These are phyloP conservation scores for Afroboletus lepidellus DNA, from an alignment of 1,284 basidiomycete species.

Conservation along the genomic window DNA sequence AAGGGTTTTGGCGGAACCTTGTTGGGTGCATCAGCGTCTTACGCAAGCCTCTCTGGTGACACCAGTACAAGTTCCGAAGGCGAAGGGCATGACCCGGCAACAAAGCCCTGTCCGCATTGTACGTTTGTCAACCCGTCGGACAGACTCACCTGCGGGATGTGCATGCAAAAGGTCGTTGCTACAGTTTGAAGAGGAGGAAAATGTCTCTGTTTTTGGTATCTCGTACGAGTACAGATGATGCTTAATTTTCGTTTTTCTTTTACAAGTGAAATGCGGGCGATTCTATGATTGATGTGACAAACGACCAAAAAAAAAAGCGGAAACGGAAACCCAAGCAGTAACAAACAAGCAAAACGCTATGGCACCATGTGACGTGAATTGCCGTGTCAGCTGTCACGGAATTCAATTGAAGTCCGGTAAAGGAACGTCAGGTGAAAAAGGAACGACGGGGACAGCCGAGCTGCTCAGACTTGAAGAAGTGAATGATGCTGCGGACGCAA, in stretches of 20 bases:
- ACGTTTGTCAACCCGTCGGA: conserved; percentile 43
- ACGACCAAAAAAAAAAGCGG: conserved; percentile 17
- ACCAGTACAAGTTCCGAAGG: conserved; percentile 36
- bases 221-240: conserved; percentile 36
- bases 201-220: conserved; percentile 26
- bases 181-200: conserved; percentile 6
- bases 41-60: conserved; percentile 32
- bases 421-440: conserved; percentile 21
- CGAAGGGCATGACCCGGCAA: conserved; percentile 32
- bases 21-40: conserved; percentile 32
- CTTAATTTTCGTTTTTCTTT: conserved; percentile 25
- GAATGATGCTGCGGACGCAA: conserved; percentile 23
- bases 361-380: conserved; percentile 21
- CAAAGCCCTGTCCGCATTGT: conserved; percentile 44
- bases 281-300: conserved; percentile 34
- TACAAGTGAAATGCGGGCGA: conserved; percentile 28
- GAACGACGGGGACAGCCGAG: conserved; percentile 12
- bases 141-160: conserved; percentile 41
- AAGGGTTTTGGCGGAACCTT: conserved; percentile 75
- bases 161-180: conserved; percentile 25
- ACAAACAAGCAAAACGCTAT: conserved; percentile 24
- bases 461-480: conserved; percentile 16
- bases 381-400: conserved; percentile 14
- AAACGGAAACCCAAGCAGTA: conserved; percentile 23
- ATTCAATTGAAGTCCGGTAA: conserved; percentile 30